phyloP scores from a whole-genome alignment of 176 grass and related monocot genomes.

The Paspalum vaginatum region DNA sequence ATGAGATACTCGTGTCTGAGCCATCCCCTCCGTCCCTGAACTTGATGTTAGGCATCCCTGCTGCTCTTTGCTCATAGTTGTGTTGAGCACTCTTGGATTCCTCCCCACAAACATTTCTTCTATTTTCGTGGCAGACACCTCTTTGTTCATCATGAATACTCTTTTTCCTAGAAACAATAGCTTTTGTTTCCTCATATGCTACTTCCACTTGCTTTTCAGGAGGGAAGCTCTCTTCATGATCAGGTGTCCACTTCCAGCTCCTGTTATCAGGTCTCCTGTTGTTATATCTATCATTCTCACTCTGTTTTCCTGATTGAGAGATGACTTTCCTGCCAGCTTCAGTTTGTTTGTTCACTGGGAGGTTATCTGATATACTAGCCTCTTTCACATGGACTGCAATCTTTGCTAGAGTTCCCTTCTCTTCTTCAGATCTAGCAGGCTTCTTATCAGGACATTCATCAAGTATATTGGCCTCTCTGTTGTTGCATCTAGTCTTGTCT shows the following conservation, averaged over 20 bases:
- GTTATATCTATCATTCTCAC: constrained; percentile 6
- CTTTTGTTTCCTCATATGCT: constrained; percentile 49
- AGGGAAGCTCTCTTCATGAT: constrained; percentile 42
- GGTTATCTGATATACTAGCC: constrained; percentile 6
- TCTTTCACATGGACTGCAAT: neutral
- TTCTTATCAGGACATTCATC: constrained; percentile 32
- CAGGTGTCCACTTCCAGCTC: constrained; percentile 28
- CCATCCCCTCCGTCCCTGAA: constrained; percentile 2
- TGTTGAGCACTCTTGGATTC: neutral
- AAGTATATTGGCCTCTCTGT: constrained; percentile 5
- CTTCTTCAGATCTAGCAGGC: constrained; percentile 19
- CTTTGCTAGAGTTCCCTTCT: neutral
- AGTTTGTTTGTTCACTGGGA: constrained; percentile 34
- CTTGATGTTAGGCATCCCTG: constrained; percentile 18
- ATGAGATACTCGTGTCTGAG: constrained; percentile 68
- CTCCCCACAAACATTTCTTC: constrained; percentile 24
- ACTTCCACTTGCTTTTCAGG: constrained; percentile 65
- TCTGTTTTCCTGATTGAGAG: constrained; percentile 1
- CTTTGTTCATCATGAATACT: constrained; percentile 31
- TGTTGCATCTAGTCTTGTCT: constrained; percentile 14
- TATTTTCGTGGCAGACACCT: neutral
- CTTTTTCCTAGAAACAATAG: constrained; percentile 35
- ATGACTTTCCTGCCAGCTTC: constrained; percentile 26
- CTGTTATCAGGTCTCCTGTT: constrained; percentile 31
- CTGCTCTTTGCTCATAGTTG: constrained; percentile 7